These are phyloP conservation scores for Pleurotus djamor DNA, from an alignment of 768 basidiomycete species.

Conservation along the genomic window DNA sequence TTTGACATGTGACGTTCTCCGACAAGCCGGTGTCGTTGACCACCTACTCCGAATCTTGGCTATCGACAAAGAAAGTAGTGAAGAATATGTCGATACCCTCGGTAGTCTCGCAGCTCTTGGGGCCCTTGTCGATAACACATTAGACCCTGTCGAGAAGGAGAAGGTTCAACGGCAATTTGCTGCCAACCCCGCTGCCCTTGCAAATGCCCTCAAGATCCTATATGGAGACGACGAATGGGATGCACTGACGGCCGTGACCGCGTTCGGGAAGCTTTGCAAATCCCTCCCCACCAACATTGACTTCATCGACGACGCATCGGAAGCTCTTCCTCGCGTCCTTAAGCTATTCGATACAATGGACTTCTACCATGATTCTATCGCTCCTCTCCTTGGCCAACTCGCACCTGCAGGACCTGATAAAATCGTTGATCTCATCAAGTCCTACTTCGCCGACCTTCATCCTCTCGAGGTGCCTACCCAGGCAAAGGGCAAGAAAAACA, in stretches of 20 bases:
- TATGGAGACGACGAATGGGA: constrained; percentile 5
- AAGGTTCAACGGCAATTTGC: neutral
- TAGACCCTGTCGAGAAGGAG: neutral
- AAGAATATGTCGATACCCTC: neutral
- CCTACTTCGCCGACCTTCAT: constrained; percentile 6
- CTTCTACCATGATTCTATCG: neutral
- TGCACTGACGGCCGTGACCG: neutral
- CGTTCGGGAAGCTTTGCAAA: constrained; percentile 6
- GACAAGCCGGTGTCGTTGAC: neutral
- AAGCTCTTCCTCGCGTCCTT: constrained; percentile 9
- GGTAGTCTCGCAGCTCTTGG: neutral
- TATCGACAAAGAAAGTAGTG: neutral
- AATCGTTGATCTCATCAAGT: constrained; percentile 7
- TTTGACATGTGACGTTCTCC: neutral
- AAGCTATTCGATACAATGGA: constrained; percentile 13
- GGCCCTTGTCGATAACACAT: neutral
- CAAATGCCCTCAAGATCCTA: neutral
- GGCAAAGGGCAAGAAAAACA: constrained; percentile 10
- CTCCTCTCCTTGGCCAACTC: constrained; percentile 11
- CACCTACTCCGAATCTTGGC: neutral
- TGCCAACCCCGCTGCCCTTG: neutral
- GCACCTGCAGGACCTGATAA: constrained; percentile 4
- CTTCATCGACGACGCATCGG: neutral
- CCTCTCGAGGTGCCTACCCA: constrained; percentile 1
- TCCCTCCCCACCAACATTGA: constrained; percentile 12